Base-by-base conservation (phyloP, 1,284 basidiomycete species). In the Fereydounia khargensis region DNA sequence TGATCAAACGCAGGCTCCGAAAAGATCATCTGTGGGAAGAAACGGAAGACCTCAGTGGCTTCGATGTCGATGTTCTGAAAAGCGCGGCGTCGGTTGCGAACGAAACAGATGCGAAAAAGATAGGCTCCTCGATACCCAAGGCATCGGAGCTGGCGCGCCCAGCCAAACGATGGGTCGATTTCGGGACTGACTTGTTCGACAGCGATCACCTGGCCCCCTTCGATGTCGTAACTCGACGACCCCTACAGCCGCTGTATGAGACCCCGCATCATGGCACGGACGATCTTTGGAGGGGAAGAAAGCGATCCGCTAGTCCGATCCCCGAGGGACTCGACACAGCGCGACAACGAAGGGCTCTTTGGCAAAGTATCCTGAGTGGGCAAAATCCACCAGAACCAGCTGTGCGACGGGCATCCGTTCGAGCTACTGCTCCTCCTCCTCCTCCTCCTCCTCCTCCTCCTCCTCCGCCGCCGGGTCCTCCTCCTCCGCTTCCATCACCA, bases 121-220 rank as follows among this genome's bases (percentile, higher is more conserved):
- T 14, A 14, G 8, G 8, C 25, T 27, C 25, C 25, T 8, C 8
- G 25, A 8, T 14, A 8, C 25, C 25, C 25, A 27, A 14, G 25
- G 8, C 25, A 14, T 17, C 13, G 32, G 32, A 33, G 10, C 32
- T 33, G 18, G 32, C 17, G 18, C 32, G 8, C 8, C 7, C 34
- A 16, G 21, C n/a, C 6, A 20, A 32, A 17, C 31, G 53, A 11
- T 56, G 53, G 53, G 53, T 50, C 24, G 47, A 56, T 16, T 56
- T 36, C 19, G 23, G 38, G 8, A 47, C 43, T 5, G 39, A 47
- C 19, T 37, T 56, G 1, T 56, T 56, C 25, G 53, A 56, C 37
- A 56, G 53, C 40, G 24, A 32, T 16, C 42, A 30, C 7, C 39
- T 56, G 20, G 43, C 50, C 18, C 34, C 24, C 33, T 56, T 50